phyloP scores from a whole-genome alignment of 2,329 filamentous ascomycete genomes.

The Ceratocystis diversiconidia region DNA sequence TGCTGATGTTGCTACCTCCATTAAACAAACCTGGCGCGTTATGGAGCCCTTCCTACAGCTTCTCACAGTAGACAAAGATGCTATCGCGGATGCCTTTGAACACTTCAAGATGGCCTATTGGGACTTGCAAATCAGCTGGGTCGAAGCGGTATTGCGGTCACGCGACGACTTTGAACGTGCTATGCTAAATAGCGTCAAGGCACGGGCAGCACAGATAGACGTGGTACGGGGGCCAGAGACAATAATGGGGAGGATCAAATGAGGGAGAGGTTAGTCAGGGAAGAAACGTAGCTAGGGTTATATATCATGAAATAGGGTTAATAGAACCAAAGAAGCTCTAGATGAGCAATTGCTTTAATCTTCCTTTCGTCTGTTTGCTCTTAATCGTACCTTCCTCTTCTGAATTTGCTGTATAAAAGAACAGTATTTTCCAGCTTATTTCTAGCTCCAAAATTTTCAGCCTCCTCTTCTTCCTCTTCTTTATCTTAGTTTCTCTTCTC shows the following conservation, averaged over 20 bases:
- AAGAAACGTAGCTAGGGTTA: background rate
- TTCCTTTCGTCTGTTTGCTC: background rate
- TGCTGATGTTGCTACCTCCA: constrained; percentile 51
- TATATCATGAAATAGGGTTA: constrained; percentile 7
- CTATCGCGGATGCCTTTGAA: constrained; percentile 64
- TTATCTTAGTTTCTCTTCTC: no score
- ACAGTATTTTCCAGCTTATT: background rate
- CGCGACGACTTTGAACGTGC: constrained; percentile 87
- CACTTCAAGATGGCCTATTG: constrained; percentile 76
- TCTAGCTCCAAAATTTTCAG: background rate
- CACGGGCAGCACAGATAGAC: constrained; percentile 70
- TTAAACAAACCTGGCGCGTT: constrained; percentile 86
- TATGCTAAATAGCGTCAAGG: constrained; percentile 81
- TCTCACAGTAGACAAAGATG: constrained; percentile 60
- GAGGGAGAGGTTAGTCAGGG: constrained; percentile 12
- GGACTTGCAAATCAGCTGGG: constrained; percentile 91
- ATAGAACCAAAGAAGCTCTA: background rate
- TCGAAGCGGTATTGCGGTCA: constrained; percentile 74
- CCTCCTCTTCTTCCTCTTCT: background rate
- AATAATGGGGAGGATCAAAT: constrained; percentile 88
- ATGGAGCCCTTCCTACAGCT: constrained; percentile 72
- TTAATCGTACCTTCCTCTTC: background rate
- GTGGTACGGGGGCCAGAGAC: constrained; percentile 74
- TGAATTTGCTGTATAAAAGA: background rate
- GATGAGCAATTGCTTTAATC: background rate